Base-by-base conservation (phyloP, 1,284 basidiomycete species). In the Flammula alnicola region DNA sequence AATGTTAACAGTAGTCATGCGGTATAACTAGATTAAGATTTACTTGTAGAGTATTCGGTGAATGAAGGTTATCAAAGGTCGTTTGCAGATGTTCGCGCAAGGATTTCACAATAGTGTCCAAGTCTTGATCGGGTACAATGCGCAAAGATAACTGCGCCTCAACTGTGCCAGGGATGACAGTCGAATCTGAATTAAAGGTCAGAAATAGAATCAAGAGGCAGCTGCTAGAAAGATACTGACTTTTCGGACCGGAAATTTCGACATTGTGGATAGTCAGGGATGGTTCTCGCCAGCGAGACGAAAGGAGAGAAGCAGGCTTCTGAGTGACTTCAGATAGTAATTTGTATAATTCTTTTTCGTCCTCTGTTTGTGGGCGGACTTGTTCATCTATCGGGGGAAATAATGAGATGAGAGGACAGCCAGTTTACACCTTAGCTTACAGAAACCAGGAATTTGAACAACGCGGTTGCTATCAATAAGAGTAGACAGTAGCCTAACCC, bases 51-150 rank as follows among this genome's bases (percentile, higher is more conserved):
- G 68, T 68, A 65, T 96, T 96, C 1, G 86, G 81, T 0, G 88
- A 90, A 19, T 75, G 64, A 7, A 95, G 72, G 3, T 58, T 64
- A 14, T 72, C 63, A 65, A 97, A 98, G 1, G 81, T 80, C 0
- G 63, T 58, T 14, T 75, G 59, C 3, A 98, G 73, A 63, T 88
- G 81, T 1, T 74, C 63, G 30, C 80, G 76, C 20, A 98, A 71
- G 2, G 81, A 73, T 7, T 72, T 69, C 1, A 85, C 81, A 54
- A 97, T 87, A 4, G 73, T 76, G 6, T 88, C 80, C 3, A 97
- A 72, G 49, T 89, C 81, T 69, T 97, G 96, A 64, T 98, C 93
- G 0, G 96, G 96, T 0, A 99, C 96, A 55, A 98, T 88, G 17
- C 95, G 89, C 51, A 98, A 71, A 1, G 92, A 94, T 8, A 96